Conservation (phyloP, 805 yeast species). For the Sugiyamaella boreocaroliniensis region DNA sequence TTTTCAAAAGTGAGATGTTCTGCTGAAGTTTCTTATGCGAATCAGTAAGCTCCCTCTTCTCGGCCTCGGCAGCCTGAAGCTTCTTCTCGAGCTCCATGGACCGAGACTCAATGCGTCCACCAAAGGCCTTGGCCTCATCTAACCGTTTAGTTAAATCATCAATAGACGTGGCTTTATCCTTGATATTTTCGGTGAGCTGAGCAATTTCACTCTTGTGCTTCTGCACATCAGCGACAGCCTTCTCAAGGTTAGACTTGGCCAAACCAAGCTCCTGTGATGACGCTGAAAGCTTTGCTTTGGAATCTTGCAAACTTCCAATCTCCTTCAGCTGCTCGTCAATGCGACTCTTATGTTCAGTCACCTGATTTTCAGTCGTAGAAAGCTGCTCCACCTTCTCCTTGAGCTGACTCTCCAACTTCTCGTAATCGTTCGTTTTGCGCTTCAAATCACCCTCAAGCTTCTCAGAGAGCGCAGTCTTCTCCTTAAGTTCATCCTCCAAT, state of each 20-base stretch:
- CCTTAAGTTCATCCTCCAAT: conserved; percentile 1
- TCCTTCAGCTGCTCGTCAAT: background rate
- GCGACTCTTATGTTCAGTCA: background rate
- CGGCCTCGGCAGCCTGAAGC: conserved; percentile 1
- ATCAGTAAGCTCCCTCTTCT: conserved; percentile 11
- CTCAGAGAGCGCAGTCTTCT: background rate
- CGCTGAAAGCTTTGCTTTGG: background rate
- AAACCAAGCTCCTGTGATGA: background rate
- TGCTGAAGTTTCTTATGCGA: conserved; percentile 7
- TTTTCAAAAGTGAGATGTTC: conserved; percentile 8
- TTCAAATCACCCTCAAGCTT: background rate
- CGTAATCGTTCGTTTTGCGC: background rate
- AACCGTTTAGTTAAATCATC: conserved; percentile 31
- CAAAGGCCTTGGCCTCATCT: background rate
- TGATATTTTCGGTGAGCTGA: conserved; percentile 31
- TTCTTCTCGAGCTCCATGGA: background rate
- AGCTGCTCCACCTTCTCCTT: background rate
- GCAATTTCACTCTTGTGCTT: conserved; percentile 27
- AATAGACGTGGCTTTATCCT: conserved; percentile 37
- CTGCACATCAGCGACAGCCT: background rate
- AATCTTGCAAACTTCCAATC: background rate
- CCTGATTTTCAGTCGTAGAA: background rate
- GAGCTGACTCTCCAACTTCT: background rate
- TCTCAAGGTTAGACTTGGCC: background rate
- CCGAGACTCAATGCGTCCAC: background rate